Conservation (phyloP, 2,329 filamentous ascomycete genomes). For the Xylariaceae sp. region DNA sequence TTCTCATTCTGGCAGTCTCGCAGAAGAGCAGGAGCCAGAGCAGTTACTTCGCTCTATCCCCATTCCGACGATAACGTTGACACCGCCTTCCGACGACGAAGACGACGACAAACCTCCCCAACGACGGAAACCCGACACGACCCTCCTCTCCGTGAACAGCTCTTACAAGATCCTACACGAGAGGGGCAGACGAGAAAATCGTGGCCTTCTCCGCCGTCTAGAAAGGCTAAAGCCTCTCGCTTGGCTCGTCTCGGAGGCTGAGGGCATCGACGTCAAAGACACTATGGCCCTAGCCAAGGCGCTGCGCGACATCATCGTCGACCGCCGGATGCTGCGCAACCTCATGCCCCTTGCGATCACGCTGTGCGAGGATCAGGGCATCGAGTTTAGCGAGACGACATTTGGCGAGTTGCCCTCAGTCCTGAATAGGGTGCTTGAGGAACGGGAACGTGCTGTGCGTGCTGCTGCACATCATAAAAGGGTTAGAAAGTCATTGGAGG, state of each 20-base stretch:
- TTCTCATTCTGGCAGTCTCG: not conserved
- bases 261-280: slow-evolving; percentile 15
- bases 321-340: slow-evolving; percentile 15
- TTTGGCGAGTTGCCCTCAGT: slow-evolving; percentile 1
- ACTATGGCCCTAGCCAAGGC: not conserved
- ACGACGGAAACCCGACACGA: too few species aligned
- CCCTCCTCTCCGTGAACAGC: not conserved
- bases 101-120: not conserved
- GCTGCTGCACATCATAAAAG: slow-evolving; percentile 6
- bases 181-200: not conserved
- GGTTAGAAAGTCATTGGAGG: not conserved
- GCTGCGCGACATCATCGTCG: slow-evolving; percentile 20
- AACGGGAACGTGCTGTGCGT: not conserved
- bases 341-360: slow-evolving; percentile 20
- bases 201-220: not conserved
- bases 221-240: slow-evolving; percentile 17
- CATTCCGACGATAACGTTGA: slow-evolving; percentile 15
- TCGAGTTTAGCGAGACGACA: not conserved
- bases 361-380: slow-evolving; percentile 21
- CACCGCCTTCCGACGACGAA: slow-evolving; percentile 10
- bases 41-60: not conserved
- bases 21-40: not conserved
- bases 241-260: slow-evolving; percentile 17
- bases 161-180: not conserved
- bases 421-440: slow-evolving; percentile 6